phyloP scores from a whole-genome alignment of 371 early-diverging fungal species.

The Basidiobolus meristosporus region DNA sequence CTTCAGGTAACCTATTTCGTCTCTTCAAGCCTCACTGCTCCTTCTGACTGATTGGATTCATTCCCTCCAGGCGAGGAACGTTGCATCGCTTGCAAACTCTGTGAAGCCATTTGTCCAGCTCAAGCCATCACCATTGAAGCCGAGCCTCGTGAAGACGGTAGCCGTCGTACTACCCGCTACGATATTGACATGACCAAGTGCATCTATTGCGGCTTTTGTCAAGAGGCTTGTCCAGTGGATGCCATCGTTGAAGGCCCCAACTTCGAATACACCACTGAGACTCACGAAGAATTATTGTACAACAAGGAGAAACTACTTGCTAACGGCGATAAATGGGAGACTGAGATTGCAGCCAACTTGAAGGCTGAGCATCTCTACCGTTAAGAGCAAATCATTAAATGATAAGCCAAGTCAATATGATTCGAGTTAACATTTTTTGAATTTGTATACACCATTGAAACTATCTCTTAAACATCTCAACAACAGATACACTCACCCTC shows the following conservation, averaged over 20 bases:
- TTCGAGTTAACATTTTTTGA: no score
- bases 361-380: constrained; percentile 48
- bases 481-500: no score
- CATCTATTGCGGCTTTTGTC: constrained; percentile 95
- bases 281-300: constrained; percentile 88
- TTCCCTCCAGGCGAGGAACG: constrained; percentile 72
- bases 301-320: constrained; percentile 95
- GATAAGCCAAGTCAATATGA: no score
- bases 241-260: constrained; percentile 96
- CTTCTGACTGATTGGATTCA: constrained; percentile 3
- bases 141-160: constrained; percentile 89
- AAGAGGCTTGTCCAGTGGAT: constrained; percentile 87
- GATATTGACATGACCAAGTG: constrained; percentile 98
- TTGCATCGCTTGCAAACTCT: constrained; percentile 95
- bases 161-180: constrained; percentile 89
- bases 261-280: constrained; percentile 92
- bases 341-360: constrained; percentile 54
- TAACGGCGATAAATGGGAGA: constrained; percentile 98
- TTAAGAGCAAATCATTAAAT: constrained; percentile 10
- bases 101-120: constrained; percentile 95
- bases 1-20: constrained; percentile 78
- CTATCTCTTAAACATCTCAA: no score
- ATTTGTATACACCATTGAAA: no score
- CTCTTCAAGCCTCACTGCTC: no score
- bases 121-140: constrained; percentile 98